Evolutionary conservation across 2,329 filamentous ascomycete species (phyloP).

Genomic region (Monilinia aucupariae): DNA sequence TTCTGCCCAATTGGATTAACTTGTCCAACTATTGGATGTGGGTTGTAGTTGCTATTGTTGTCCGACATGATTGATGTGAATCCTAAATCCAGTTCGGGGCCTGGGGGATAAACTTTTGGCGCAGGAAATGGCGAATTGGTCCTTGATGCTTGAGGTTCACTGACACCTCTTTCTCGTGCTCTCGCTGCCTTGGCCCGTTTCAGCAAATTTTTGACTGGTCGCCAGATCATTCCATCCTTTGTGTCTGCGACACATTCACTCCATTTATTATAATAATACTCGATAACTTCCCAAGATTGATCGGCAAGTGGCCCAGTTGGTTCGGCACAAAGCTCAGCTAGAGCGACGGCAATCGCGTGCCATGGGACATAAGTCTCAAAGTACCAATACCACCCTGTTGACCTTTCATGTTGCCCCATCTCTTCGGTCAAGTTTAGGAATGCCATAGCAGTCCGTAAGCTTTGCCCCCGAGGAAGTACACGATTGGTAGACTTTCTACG

Average conservation of each 20-base stretch:
- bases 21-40: not conserved
- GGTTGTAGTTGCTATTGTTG: not conserved
- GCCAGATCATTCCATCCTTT: slow-evolving; percentile 47
- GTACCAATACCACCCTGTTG: slow-evolving; percentile 43
- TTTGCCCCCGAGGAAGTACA: slow-evolving; percentile 12
- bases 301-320: slow-evolving; percentile 31
- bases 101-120: not conserved
- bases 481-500: not conserved
- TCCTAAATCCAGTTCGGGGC: not conserved
- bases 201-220: slow-evolving; percentile 48
- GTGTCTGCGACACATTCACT: slow-evolving; percentile 45
- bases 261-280: slow-evolving; percentile 42
- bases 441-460: slow-evolving; percentile 43
- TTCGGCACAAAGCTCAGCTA: slow-evolving; percentile 48
- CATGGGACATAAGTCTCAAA: slow-evolving; percentile 48
- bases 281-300: slow-evolving; percentile 45
- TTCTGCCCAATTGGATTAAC: slow-evolving; percentile 3
- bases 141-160: not conserved
- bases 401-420: slow-evolving; percentile 25
- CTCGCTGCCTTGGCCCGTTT: slow-evolving; percentile 43
- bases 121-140: not conserved
- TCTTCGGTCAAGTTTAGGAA: slow-evolving; percentile 26
- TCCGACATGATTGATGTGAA: not conserved
- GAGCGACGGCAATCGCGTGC: slow-evolving; percentile 49
- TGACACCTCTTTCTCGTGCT: slow-evolving; percentile 11